These are phyloP conservation scores for Fusarium acutatum DNA, from an alignment of 2,329 filamentous ascomycete genomes.

Conservation along the genomic window DNA sequence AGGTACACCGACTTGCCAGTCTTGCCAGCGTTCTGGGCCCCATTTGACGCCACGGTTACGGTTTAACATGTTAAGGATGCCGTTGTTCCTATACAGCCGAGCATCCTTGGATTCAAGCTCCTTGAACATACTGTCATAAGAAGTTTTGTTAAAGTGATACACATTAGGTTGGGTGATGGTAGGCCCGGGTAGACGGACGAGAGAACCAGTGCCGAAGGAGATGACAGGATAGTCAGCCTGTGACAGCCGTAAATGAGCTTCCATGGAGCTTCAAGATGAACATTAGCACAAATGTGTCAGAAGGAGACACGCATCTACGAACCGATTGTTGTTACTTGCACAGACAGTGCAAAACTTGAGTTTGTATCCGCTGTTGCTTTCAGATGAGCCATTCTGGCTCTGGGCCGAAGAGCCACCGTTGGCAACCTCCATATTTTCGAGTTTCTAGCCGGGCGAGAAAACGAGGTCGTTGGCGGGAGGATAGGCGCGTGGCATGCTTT, in stretches of 20 bases:
- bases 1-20: constrained; percentile 90
- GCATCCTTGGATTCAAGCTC: constrained; percentile 88
- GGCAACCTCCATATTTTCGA: constrained; percentile 51
- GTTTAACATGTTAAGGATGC: constrained; percentile 93
- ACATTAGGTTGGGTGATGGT: constrained; percentile 94
- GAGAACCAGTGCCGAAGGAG: constrained; percentile 94
- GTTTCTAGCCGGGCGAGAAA: constrained; percentile 31
- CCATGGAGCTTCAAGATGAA: constrained; percentile 68
- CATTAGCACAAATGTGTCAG: not conserved
- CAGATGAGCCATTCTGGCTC: constrained; percentile 52
- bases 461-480: constrained; percentile 14
- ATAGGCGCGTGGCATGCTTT: constrained; percentile 37
- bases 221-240: constrained; percentile 92
- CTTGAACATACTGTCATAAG: constrained; percentile 93
- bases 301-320: constrained; percentile 42
- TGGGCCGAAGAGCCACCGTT: constrained; percentile 51
- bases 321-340: constrained; percentile 97
- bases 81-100: constrained; percentile 88
- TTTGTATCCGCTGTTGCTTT: constrained; percentile 74
- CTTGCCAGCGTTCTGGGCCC: constrained; percentile 96
- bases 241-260: constrained; percentile 94
- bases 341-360: constrained; percentile 99
- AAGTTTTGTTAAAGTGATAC: constrained; percentile 97
- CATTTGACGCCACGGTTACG: constrained; percentile 92
- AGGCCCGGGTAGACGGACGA: constrained; percentile 91